phyloP scores from a whole-genome alignment of 306 rosid genomes.

The Boehmeria nivea region DNA sequence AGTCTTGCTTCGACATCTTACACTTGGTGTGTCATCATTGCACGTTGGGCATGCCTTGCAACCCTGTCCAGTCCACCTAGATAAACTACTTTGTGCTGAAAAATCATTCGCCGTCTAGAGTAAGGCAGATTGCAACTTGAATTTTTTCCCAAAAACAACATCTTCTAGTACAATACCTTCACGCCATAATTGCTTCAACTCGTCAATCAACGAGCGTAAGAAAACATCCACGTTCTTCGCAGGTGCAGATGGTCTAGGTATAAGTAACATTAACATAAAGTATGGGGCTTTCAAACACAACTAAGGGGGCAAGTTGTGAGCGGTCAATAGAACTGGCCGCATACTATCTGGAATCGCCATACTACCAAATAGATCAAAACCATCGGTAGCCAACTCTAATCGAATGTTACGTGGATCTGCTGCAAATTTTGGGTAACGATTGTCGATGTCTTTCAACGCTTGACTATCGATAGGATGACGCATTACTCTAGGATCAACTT shows the following conservation, averaged over 20 bases:
- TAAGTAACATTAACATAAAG: neutral
- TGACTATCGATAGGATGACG: no score
- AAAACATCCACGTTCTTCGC: neutral
- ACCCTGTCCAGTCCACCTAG: neutral
- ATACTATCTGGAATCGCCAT: neutral
- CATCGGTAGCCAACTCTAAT: neutral
- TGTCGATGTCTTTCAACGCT: neutral
- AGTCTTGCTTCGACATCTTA: no score
- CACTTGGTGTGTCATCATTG: neutral
- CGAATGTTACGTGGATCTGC: neutral
- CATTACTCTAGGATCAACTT: no score
- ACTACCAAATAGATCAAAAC: neutral
- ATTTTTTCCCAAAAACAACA: neutral
- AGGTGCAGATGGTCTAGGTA: neutral
- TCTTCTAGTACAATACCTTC: neutral
- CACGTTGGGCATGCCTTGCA: neutral
- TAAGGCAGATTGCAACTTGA: neutral
- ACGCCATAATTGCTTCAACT: neutral
- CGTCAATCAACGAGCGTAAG: neutral
- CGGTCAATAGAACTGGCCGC: neutral
- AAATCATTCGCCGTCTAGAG: neutral
- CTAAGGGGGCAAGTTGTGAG: neutral
- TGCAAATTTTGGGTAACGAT: neutral
- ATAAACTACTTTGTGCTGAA: neutral
- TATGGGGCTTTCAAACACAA: neutral